phyloP scores from a whole-genome alignment of 2,329 filamentous ascomycete species.

The Metarhizium sp. region DNA sequence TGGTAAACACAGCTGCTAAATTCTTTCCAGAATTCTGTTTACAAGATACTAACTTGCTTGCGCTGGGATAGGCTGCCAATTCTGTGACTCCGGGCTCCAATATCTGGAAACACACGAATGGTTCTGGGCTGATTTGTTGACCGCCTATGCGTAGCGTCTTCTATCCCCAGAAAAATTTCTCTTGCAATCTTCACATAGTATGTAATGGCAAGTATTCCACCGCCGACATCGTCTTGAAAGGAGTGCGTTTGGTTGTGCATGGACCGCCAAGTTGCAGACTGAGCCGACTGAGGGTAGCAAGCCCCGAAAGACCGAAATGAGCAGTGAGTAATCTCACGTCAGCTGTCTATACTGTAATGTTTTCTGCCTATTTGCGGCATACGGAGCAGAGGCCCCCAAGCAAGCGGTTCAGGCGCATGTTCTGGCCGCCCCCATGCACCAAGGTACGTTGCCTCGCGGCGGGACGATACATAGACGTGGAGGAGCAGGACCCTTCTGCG shows the following conservation, averaged over 20 bases:
- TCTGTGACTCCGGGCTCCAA: background rate
- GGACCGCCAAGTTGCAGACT: slow-evolving; percentile 21
- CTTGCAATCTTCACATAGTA: slow-evolving; percentile 24
- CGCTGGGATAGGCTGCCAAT: background rate
- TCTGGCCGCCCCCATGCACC: slow-evolving; percentile 14
- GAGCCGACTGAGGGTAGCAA: slow-evolving; percentile 24
- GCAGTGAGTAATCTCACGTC: slow-evolving; percentile 23
- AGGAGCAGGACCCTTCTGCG: slow-evolving; percentile 26
- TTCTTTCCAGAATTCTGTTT: slow-evolving; percentile 8
- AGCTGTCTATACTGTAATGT: slow-evolving; percentile 22
- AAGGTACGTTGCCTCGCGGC: slow-evolving; percentile 23
- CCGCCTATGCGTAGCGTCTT: slow-evolving; percentile 12
- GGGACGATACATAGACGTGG: slow-evolving; percentile 32
- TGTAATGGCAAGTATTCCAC: slow-evolving; percentile 26
- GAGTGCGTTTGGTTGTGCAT: slow-evolving; percentile 22
- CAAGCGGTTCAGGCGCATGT: slow-evolving; percentile 31
- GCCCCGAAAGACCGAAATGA: slow-evolving; percentile 14
- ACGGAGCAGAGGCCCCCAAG: slow-evolving; percentile 24
- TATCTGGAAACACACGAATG: slow-evolving; percentile 6
- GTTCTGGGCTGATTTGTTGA: slow-evolving; percentile 15
- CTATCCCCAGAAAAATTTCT: slow-evolving; percentile 18
- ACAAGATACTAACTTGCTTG: background rate
- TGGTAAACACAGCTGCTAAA: background rate
- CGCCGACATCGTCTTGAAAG: slow-evolving; percentile 19
- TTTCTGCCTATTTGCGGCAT: slow-evolving; percentile 21